Percentiles rank a stretch among this genome's conserved stretches.
Conservation (phyloP, 306 rosid genomes). For the Vigna angularis region DNA sequence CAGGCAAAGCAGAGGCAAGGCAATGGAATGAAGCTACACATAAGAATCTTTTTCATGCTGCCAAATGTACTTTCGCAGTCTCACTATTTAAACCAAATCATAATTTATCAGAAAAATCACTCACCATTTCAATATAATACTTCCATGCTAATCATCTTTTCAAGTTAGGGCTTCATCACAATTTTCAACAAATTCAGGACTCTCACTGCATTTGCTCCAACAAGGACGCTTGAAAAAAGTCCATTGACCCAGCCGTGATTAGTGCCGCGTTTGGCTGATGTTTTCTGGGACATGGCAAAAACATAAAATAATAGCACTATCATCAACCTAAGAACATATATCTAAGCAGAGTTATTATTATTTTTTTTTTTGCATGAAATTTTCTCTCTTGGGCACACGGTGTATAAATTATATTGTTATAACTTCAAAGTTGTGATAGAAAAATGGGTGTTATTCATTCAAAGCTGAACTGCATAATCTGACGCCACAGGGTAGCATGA, state of each 20-base stretch:
- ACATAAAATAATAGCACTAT: neutral
- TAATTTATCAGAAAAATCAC: no score
- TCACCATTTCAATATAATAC: no score
- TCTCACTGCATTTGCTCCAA: constrained; percentile 21
- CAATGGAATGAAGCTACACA: neutral
- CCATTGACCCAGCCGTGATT: constrained; percentile 41
- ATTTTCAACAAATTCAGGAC: neutral
- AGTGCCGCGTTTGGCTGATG: constrained; percentile 38
- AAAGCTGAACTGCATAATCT: neutral
- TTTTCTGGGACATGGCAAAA: constrained; percentile 16
- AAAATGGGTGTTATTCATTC: neutral
- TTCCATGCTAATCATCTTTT: neutral
- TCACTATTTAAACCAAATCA: no score
- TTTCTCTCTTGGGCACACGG: neutral
- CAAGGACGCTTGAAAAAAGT: constrained; percentile 25
- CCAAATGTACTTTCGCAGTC: no score
- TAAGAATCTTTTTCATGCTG: no score
- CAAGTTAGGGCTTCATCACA: neutral
- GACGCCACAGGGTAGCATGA: neutral
- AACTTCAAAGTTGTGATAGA: neutral
- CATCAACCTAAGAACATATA: no score
- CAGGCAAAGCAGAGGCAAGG: neutral
- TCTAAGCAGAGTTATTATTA: no score
- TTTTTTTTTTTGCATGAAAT: no score
- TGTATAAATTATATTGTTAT: neutral